Conservation (phyloP, 768 basidiomycete genomes). For the Coprinopsis marcescibilis region DNA sequence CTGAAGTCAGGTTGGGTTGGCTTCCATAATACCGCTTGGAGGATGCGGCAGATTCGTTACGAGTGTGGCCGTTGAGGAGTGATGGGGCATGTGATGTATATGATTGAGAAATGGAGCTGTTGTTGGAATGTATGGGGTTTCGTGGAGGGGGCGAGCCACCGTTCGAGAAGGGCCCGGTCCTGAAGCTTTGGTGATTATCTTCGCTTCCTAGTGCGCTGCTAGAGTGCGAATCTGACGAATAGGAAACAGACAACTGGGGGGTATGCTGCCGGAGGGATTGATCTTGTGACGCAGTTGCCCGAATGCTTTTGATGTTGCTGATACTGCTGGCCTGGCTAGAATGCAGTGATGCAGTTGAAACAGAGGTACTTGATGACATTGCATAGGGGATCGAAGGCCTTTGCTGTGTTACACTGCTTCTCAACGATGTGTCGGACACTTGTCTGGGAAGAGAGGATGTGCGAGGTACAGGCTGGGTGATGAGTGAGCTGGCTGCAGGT, state of each 20-base stretch:
- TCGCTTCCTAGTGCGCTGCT: neutral
- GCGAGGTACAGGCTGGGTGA: slow-evolving; percentile 28
- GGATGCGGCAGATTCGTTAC: slow-evolving; percentile 7
- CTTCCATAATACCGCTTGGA: slow-evolving; percentile 6
- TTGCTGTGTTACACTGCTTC: slow-evolving; percentile 10
- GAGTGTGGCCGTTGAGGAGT: slow-evolving; percentile 6
- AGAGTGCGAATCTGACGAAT: slow-evolving; percentile 19
- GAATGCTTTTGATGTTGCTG: slow-evolving; percentile 5
- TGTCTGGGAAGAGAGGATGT: slow-evolving; percentile 31
- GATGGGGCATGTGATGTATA: neutral
- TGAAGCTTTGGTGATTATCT: neutral
- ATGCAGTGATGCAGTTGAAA: slow-evolving; percentile 16
- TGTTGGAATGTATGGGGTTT: neutral
- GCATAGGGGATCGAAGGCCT: slow-evolving; percentile 11
- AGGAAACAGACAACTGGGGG: slow-evolving; percentile 14
- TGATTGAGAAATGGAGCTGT: slow-evolving; percentile 1
- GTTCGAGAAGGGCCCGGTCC: neutral
- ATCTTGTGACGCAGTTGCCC: slow-evolving; percentile 6
- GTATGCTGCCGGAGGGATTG: slow-evolving; percentile 14
- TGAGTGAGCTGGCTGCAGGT: slow-evolving; percentile 11
- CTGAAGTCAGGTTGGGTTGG: neutral
- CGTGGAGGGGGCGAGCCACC: neutral
- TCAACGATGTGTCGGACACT: slow-evolving; percentile 25
- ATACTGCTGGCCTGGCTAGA: slow-evolving; percentile 15
- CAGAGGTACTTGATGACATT: slow-evolving; percentile 14